phyloP scores from a whole-genome alignment of 2,329 filamentous ascomycete species.

The Thelonectria discophora region DNA sequence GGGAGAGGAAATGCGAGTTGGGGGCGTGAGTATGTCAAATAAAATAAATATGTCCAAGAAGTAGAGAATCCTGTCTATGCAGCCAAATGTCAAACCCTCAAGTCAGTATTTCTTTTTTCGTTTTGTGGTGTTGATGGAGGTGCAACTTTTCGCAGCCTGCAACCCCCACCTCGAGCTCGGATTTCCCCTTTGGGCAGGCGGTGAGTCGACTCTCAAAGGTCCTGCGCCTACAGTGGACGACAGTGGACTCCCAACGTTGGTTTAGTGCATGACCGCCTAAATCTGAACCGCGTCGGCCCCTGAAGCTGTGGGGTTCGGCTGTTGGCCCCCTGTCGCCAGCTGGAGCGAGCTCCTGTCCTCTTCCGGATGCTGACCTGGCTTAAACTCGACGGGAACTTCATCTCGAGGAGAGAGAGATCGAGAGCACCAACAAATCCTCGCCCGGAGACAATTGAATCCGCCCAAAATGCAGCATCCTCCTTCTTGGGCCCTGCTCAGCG shows the following conservation, averaged over 20 bases:
- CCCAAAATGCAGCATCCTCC: constrained; percentile 59
- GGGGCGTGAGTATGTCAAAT: background rate
- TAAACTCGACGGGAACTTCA: constrained; percentile 4
- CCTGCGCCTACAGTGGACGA: background rate
- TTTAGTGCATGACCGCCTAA: constrained; percentile 6
- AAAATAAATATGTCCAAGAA: background rate
- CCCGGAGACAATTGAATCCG: background rate
- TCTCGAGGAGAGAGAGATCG: constrained; percentile 7
- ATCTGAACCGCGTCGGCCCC: background rate
- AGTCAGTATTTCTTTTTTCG: constrained; percentile 17
- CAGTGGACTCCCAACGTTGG: background rate
- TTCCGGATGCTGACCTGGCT: constrained; percentile 27
- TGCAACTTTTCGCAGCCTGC: constrained; percentile 28
- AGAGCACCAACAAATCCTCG: background rate
- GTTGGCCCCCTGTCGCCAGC: constrained; percentile 15
- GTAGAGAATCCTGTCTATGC: background rate
- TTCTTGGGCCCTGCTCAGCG: constrained; percentile 61
- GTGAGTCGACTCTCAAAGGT: background rate
- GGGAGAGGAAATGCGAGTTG: background rate
- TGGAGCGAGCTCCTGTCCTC: constrained; percentile 21
- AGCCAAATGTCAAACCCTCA: background rate
- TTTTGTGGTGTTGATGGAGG: constrained; percentile 41
- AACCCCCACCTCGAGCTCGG: constrained; percentile 20
- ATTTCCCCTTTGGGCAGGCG: constrained; percentile 34
- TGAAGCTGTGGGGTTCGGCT: constrained; percentile 2